Evolutionary conservation across 805 yeast species (phyloP).

Genomic region (Candida cerambycidarum): DNA sequence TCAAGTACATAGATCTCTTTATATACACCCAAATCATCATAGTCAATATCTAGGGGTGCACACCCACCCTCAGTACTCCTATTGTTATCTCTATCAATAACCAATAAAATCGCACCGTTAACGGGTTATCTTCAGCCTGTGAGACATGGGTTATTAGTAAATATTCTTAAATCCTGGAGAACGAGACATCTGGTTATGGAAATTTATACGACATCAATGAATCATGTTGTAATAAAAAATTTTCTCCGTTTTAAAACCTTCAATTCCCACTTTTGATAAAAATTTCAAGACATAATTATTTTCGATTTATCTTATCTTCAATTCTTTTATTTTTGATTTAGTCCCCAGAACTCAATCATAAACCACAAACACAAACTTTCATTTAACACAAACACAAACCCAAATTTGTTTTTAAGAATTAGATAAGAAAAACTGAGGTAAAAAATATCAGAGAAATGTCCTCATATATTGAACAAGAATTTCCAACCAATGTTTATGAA

Average conservation of each 20-base stretch:
- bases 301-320: constrained; percentile 1
- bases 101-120: constrained; percentile 15
- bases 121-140: constrained; percentile 13
- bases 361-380: constrained; percentile 1
- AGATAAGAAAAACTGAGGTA: not conserved
- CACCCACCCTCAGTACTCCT: no score
- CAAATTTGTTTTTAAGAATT: constrained; percentile 10
- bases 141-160: constrained; percentile 8
- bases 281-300: constrained; percentile 4
- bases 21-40: no score
- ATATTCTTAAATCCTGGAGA: not conserved
- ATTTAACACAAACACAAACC: not conserved
- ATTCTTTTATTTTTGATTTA: not conserved
- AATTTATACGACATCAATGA: constrained; percentile 2
- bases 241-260: constrained; percentile 5
- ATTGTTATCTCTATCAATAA: not conserved
- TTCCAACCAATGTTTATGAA: constrained; percentile 47
- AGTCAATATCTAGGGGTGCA: no score
- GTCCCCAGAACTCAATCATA: not conserved
- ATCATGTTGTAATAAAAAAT: constrained; percentile 2
- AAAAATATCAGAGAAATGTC: constrained; percentile 34
- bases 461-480: constrained; percentile 37
- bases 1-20: no score
- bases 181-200: not conserved
- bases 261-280: constrained; percentile 3